These are phyloP conservation scores for Ogataea nonfermentans DNA, from an alignment of 805 yeast genomes.

Conservation along the genomic window DNA sequence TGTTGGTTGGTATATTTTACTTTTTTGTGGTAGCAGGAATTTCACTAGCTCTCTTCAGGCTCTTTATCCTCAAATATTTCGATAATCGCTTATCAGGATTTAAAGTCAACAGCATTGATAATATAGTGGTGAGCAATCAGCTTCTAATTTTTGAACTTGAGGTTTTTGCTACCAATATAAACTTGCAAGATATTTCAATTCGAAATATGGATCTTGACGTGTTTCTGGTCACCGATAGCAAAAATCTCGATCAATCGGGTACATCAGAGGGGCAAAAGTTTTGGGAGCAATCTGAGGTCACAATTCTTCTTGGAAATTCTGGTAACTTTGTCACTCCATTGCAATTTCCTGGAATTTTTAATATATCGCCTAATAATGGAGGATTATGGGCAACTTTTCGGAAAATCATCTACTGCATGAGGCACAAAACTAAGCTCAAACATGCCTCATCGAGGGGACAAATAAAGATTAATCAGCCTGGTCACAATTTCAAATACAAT, in stretches of 20 bases:
- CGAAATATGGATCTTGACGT: slow-evolving; percentile 36
- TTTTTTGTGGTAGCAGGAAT: slow-evolving; percentile 11
- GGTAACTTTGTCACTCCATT: slow-evolving; percentile 32
- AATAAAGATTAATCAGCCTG: slow-evolving; percentile 32
- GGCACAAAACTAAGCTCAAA: slow-evolving; percentile 19
- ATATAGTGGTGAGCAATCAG: slow-evolving; percentile 33
- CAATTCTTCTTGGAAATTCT: slow-evolving; percentile 34
- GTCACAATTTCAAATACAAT: slow-evolving; percentile 26
- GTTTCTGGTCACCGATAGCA: slow-evolving; percentile 29
- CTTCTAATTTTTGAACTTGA: slow-evolving; percentile 33
- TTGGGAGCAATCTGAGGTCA: slow-evolving; percentile 23
- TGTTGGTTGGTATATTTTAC: slow-evolving; percentile 18
- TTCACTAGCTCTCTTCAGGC: slow-evolving; percentile 14
- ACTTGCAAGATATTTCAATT: slow-evolving; percentile 33
- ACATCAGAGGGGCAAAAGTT: not conserved
- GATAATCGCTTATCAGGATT: slow-evolving; percentile 29
- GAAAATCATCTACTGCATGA: slow-evolving; percentile 24
- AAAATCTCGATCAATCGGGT: slow-evolving; percentile 9
- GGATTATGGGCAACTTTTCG: slow-evolving; percentile 14
- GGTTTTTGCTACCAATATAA: slow-evolving; percentile 26
- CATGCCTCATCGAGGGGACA: slow-evolving; percentile 28
- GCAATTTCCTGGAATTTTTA: slow-evolving; percentile 29
- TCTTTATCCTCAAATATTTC: slow-evolving; percentile 28
- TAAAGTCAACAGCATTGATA: slow-evolving; percentile 25
- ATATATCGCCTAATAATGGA: slow-evolving; percentile 7